Evolutionary conservation across 495 filamentous ascomycete genomes (phyloP).

Genomic region (Parathielavia hyrcaniae): DNA sequence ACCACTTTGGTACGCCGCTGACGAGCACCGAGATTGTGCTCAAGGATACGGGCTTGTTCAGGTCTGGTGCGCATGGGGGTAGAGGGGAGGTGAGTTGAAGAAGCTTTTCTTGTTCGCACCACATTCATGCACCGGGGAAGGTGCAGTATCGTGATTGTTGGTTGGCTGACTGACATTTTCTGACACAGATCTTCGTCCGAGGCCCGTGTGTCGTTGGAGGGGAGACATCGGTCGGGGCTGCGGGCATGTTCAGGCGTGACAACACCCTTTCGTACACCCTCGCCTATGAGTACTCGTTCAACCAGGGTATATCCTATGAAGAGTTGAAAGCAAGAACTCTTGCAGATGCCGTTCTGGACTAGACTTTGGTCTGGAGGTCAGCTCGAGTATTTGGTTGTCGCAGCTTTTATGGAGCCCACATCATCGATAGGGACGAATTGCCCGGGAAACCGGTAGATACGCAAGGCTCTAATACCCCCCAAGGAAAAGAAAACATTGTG

Average conservation of each 20-base stretch:
- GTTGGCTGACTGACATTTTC: not conserved
- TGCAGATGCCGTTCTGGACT: too few relatives aligned
- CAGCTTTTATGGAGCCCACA: too few relatives aligned
- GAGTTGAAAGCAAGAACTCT: too few relatives aligned
- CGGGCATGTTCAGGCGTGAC: slow-evolving; percentile 49
- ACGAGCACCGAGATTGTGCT: slow-evolving; percentile 74
- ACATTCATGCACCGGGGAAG: not conserved
- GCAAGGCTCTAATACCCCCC: not conserved
- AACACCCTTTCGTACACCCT: slow-evolving; percentile 46
- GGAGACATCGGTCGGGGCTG: slow-evolving; percentile 53
- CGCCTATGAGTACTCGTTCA: too few relatives aligned
- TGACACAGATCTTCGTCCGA: slow-evolving; percentile 51
- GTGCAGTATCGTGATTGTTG: not conserved
- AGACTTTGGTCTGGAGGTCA: too few relatives aligned
- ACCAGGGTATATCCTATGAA: too few relatives aligned
- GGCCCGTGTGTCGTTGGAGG: slow-evolving; percentile 63
- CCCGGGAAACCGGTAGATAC: not conserved
- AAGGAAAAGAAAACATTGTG: too few relatives aligned
- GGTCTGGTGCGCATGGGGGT: slow-evolving; percentile 52
- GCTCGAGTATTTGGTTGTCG: too few relatives aligned
- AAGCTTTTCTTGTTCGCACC: too few relatives aligned
- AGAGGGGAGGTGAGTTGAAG: slow-evolving; percentile 55
- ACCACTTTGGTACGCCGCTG: slow-evolving; percentile 78
- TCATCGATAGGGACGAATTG: not conserved
- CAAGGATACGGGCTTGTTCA: slow-evolving; percentile 51